Conservation (phyloP, 2,329 filamentous ascomycete species). For the Hypocrella siamensis region DNA sequence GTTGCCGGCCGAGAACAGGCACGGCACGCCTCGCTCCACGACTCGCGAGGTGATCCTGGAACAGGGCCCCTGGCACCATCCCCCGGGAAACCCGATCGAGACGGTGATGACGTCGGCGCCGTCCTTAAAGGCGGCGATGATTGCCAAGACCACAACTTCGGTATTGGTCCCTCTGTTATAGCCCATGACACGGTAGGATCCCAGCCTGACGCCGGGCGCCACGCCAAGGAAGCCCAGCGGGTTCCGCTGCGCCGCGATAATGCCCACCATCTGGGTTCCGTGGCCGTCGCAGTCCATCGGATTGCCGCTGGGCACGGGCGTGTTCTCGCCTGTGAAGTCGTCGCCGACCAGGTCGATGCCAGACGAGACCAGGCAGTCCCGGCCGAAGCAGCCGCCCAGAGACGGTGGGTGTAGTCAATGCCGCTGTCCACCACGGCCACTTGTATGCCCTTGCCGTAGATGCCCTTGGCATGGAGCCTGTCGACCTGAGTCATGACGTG, state of each 20-base stretch:
- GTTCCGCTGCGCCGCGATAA: conserved; percentile 24
- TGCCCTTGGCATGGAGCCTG: background rate
- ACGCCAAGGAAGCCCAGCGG: conserved; percentile 21
- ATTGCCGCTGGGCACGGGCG: conserved; percentile 18
- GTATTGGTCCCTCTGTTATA: conserved; percentile 14
- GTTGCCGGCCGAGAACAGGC: conserved; percentile 27
- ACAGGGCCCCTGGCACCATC: conserved; percentile 14
- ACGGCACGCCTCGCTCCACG: conserved; percentile 23
- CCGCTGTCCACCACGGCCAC: background rate
- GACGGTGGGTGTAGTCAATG: conserved; percentile 44
- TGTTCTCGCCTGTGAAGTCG: conserved; percentile 10
- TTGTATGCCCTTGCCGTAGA: background rate
- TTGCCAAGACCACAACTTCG: conserved; percentile 23
- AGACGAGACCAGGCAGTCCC: conserved; percentile 24
- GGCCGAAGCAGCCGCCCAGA: conserved; percentile 23
- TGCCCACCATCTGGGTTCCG: conserved; percentile 29
- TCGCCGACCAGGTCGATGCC: conserved; percentile 29
- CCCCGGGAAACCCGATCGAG: conserved; percentile 16
- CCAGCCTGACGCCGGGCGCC: conserved; percentile 21
- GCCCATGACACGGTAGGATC: conserved; percentile 21
- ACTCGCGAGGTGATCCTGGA: conserved; percentile 23
- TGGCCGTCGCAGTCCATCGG: conserved; percentile 24
- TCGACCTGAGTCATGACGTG: background rate
- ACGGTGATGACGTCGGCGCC: conserved; percentile 21
- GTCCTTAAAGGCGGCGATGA: conserved; percentile 23